phyloP scores from a whole-genome alignment of 495 filamentous ascomycete species.

The Mytilinidion resinicola region DNA sequence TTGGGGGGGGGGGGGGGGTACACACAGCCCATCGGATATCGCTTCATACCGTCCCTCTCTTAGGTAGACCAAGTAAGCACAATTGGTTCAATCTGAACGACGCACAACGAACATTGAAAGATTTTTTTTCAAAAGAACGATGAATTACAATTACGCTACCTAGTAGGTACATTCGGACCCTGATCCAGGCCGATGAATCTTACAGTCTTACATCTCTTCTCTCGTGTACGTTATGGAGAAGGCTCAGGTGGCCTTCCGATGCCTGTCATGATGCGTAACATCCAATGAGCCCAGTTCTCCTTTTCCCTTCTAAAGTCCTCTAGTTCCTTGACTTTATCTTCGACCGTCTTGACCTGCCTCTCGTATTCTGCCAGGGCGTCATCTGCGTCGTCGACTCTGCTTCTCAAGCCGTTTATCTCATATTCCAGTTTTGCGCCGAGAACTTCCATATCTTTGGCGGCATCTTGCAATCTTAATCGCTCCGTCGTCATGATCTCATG shows the following conservation, averaged over 20 bases:
- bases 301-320: constrained; percentile 33
- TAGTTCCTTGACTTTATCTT: constrained; percentile 66
- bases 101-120: too few relatives aligned
- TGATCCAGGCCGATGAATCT: too few relatives aligned
- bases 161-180: too few relatives aligned
- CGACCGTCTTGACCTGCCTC: constrained; percentile 70
- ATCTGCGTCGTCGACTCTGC: constrained; percentile 83
- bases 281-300: constrained; percentile 45
- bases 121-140: too few relatives aligned
- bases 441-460: constrained; percentile 73
- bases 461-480: constrained; percentile 60
- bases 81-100: too few relatives aligned
- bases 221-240: too few relatives aligned
- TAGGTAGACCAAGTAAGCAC: too few relatives aligned
- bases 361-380: constrained; percentile 75
- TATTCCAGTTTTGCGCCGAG: constrained; percentile 89
- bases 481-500: constrained; percentile 64
- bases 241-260: constrained; percentile 41
- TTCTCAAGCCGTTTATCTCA: constrained; percentile 73
- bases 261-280: constrained; percentile 51
- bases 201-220: too few relatives aligned
- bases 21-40: too few relatives aligned
- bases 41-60: too few relatives aligned
- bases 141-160: too few relatives aligned
- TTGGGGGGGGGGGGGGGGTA: too few relatives aligned